A percentile compares a stretch with the other conserved stretches of the same genome.
Conservation (phyloP, 1,284 basidiomycete species). For the Peniophora sp. region DNA sequence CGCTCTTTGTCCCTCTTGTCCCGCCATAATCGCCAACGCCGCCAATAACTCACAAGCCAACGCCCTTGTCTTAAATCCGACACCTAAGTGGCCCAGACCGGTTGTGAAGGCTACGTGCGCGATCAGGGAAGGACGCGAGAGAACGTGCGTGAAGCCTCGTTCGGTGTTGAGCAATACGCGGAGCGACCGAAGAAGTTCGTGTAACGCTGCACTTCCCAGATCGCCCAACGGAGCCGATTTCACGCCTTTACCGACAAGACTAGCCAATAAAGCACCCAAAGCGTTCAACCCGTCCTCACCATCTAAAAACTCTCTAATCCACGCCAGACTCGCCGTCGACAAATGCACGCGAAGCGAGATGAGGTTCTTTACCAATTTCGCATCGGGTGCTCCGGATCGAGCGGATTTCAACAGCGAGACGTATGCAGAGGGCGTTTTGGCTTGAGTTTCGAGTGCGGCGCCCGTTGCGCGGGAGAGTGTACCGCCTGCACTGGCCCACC, state of each 20-base stretch:
- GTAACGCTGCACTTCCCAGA: constrained; percentile 57
- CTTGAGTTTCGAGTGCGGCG: constrained; percentile 20
- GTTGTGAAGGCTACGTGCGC: constrained; percentile 71
- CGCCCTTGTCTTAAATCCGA: constrained; percentile 54
- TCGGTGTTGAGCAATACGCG: constrained; percentile 81
- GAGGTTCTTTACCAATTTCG: constrained; percentile 68
- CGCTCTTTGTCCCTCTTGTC: constrained; percentile 62
- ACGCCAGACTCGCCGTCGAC: constrained; percentile 73
- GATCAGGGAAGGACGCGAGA: constrained; percentile 60
- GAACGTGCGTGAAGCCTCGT: constrained; percentile 68
- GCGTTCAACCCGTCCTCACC: constrained; percentile 61
- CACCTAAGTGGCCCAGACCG: constrained; percentile 42
- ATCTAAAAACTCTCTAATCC: constrained; percentile 73
- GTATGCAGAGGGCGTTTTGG: constrained; percentile 49
- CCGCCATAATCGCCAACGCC: constrained; percentile 73
- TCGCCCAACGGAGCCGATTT: constrained; percentile 54
- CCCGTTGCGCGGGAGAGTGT: constrained; percentile 17
- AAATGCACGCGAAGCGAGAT: constrained; percentile 82
- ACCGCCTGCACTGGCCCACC: constrained; percentile 62
- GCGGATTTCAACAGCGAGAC: constrained; percentile 47
- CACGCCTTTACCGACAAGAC: constrained; percentile 54
- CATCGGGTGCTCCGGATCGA: constrained; percentile 35
- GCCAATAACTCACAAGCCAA: constrained; percentile 76
- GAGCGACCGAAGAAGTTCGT: constrained; percentile 76
- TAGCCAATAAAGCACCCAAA: constrained; percentile 48